Evolutionary conservation across 139 green algal genomes (phyloP).

Genomic region (Chlorella vulgaris): DNA sequence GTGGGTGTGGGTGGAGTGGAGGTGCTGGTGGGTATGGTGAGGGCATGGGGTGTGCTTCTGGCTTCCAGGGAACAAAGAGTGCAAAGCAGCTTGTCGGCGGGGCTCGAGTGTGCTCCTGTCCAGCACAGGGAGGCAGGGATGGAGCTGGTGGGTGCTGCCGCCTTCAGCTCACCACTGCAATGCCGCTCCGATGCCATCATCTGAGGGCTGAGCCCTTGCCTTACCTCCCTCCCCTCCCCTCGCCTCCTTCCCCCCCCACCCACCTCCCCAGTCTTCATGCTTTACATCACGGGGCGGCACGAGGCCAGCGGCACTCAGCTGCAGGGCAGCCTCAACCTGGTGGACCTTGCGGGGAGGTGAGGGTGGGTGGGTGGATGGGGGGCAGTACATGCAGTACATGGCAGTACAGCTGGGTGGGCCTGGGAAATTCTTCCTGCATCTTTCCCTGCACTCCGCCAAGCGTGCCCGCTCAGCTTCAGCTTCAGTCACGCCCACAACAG

Average conservation of each 20-base stretch:
- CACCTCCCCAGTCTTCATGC: constrained; percentile 84
- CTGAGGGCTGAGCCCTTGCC: not conserved
- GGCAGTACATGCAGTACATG: not conserved
- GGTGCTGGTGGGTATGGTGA: no score
- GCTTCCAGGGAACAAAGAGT: not conserved
- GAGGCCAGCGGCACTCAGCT: constrained; percentile 64
- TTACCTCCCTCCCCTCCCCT: not conserved
- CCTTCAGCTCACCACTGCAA: not conserved
- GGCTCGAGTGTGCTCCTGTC: no score
- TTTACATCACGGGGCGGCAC: constrained; percentile 90
- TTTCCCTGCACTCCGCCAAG: no score
- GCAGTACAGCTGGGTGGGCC: no score
- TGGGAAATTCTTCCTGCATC: no score
- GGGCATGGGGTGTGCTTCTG: no score
- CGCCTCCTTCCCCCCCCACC: not conserved
- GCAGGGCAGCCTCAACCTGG: constrained; percentile 87
- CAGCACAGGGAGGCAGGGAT: no score
- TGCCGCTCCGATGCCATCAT: no score
- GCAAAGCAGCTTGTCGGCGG: not conserved
- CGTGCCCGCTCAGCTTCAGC: no score
- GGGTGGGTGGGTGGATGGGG: not conserved
- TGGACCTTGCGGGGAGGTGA: constrained; percentile 91
- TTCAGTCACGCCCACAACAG: no score
- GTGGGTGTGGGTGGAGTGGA: not conserved
- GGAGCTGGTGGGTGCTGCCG: not conserved